Percentiles rank a stretch among this genome's conserved stretches.
These are phyloP conservation scores for Globisporangium sylvaticum DNA, from an alignment of 352 stramenopile species.

Conservation along the genomic window DNA sequence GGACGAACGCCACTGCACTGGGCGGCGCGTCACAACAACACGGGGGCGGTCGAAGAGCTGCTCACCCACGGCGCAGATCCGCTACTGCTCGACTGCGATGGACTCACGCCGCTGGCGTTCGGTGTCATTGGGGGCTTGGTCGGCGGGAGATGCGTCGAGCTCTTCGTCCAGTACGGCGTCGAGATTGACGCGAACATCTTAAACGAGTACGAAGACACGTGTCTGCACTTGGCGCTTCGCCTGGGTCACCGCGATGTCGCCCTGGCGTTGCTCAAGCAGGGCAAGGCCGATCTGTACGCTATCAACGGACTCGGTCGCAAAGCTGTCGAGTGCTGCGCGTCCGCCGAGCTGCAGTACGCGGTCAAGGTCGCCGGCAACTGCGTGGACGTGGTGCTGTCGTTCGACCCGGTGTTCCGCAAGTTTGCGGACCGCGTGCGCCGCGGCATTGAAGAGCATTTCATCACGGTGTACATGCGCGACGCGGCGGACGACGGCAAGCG, in stretches of 20 bases:
- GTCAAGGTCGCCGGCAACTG: constrained; percentile 67
- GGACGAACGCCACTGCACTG: constrained; percentile 71
- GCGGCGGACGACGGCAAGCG: constrained; percentile 33
- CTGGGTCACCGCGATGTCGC: constrained; percentile 53
- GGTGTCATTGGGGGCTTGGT: constrained; percentile 50
- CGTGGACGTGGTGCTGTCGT: constrained; percentile 77
- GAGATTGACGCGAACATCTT: constrained; percentile 42
- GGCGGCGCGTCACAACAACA: constrained; percentile 71
- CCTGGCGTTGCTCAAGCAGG: constrained; percentile 54
- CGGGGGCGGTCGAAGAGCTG: constrained; percentile 45
- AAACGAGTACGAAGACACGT: constrained; percentile 61
- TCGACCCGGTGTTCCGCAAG: constrained; percentile 54
- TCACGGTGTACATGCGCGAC: constrained; percentile 72
- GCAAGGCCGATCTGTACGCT: constrained; percentile 47
- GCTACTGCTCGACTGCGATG: constrained; percentile 47
- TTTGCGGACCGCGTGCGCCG: constrained; percentile 60
- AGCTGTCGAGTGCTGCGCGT: constrained; percentile 72
- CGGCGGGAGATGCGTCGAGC: constrained; percentile 37
- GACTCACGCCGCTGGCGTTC: constrained; percentile 66
- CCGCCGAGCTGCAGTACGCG: constrained; percentile 66
- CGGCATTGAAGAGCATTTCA: constrained; percentile 68
- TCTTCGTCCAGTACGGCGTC: constrained; percentile 50
- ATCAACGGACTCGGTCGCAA: constrained; percentile 52
- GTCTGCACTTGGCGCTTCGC: constrained; percentile 67
- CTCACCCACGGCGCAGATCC: constrained; percentile 48